These are phyloP conservation scores for Phytophthora chlamydospora DNA, from an alignment of 352 stramenopile species.

Conservation along the genomic window DNA sequence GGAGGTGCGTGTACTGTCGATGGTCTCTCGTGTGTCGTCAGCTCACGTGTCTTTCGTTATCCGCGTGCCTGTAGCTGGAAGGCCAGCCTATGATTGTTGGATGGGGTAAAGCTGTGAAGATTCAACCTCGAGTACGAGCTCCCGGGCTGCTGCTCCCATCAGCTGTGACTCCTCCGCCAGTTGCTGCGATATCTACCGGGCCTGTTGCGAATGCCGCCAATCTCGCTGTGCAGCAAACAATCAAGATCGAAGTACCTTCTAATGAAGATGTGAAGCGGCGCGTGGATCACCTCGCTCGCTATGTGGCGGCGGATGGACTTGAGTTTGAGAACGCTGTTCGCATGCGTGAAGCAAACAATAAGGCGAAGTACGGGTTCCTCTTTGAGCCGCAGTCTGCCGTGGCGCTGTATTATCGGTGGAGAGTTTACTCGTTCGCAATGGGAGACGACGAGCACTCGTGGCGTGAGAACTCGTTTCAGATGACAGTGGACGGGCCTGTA, in stretches of 20 bases:
- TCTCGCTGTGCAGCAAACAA: constrained; percentile 17
- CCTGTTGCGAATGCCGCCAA: constrained; percentile 2
- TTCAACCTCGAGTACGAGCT: constrained; percentile 42
- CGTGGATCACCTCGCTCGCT: constrained; percentile 64
- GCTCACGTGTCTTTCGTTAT: constrained; percentile 8
- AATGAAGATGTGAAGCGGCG: constrained; percentile 32
- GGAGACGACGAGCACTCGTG: constrained; percentile 58
- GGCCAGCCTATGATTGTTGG: constrained; percentile 77
- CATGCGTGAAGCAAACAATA: constrained; percentile 51
- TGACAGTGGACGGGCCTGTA: constrained; percentile 56
- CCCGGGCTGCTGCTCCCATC: constrained; percentile 18
- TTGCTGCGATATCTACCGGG: constrained; percentile 4
- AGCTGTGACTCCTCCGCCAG: constrained; percentile 8
- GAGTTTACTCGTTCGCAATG: constrained; percentile 76
- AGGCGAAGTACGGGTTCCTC: constrained; percentile 54
- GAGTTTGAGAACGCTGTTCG: constrained; percentile 74
- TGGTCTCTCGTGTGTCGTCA: neutral
- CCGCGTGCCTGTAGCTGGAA: constrained; percentile 51
- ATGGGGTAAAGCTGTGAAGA: constrained; percentile 85
- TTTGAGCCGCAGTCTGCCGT: constrained; percentile 45
- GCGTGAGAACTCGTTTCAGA: constrained; percentile 65
- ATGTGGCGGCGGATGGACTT: constrained; percentile 65
- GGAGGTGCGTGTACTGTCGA: constrained; percentile 49
- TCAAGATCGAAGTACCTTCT: constrained; percentile 48
- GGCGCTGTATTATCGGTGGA: constrained; percentile 75